phyloP scores from a whole-genome alignment of 192 early-diverging fungal species.

The Chytriomyces sp. region DNA sequence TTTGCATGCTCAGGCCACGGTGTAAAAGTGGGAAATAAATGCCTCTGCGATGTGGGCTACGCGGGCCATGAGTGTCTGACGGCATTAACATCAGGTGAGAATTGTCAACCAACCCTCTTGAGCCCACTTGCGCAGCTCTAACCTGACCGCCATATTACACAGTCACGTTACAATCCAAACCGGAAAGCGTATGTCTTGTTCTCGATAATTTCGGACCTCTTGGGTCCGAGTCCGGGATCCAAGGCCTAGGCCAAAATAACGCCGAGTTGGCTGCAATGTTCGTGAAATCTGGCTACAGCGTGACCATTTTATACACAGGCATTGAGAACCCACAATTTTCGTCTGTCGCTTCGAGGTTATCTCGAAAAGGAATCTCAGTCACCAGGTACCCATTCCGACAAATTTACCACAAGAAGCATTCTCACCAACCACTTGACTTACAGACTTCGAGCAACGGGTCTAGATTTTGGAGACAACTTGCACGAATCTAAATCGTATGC shows the following conservation, averaged over 20 bases:
- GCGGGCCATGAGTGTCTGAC: conserved; percentile 33
- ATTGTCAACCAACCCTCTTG: too few relatives aligned
- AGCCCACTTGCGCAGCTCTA: too few relatives aligned
- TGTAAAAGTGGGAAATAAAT: conserved; percentile 34
- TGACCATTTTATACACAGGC: conserved; percentile 41
- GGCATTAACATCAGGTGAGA: neutral
- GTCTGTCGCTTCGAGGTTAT: conserved; percentile 3
- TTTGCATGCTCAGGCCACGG: conserved; percentile 43
- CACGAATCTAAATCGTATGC: conserved; percentile 40
- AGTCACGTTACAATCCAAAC: conserved; percentile 8
- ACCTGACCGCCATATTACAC: too few relatives aligned
- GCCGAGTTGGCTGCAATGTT: conserved; percentile 31
- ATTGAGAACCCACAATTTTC: conserved; percentile 28
- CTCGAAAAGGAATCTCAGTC: conserved; percentile 27
- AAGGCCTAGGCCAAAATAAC: neutral
- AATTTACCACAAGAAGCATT: neutral
- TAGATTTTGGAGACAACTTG: conserved; percentile 32
- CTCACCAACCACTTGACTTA: neutral
- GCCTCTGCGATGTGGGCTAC: conserved; percentile 46
- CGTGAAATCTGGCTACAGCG: conserved; percentile 23
- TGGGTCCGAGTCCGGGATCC: neutral
- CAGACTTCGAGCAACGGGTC: conserved; percentile 34
- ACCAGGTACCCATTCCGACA: conserved; percentile 23
- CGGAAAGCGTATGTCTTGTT: conserved; percentile 38
- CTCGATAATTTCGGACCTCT: conserved; percentile 38